phyloP scores from a whole-genome alignment of 169 alveolate species.

The Fabrea salina region DNA sequence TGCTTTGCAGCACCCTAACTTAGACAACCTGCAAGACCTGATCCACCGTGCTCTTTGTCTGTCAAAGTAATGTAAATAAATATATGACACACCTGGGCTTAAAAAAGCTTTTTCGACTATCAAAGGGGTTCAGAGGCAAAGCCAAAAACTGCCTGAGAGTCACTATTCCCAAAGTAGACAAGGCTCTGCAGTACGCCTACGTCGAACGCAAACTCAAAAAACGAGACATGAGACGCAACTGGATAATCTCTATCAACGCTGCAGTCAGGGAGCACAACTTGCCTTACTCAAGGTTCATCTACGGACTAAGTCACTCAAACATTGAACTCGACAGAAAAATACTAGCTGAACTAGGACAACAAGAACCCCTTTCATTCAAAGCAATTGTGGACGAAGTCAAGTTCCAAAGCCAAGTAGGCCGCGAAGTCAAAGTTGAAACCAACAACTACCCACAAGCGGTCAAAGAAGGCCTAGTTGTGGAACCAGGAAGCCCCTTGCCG shows the following conservation, averaged over 20 bases:
- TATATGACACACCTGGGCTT: conserved; percentile 56
- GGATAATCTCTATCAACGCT: conserved; percentile 67
- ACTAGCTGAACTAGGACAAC: conserved; percentile 53
- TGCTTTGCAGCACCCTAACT: too few species aligned
- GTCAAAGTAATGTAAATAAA: too few species aligned
- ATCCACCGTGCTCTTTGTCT: too few species aligned
- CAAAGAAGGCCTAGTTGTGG: not conserved
- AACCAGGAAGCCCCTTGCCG: conserved; percentile 1
- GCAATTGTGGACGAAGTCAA: conserved; percentile 66
- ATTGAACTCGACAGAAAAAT: conserved; percentile 68
- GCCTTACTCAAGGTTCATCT: conserved; percentile 53
- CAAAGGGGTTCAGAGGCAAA: conserved; percentile 71
- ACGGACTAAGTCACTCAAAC: conserved; percentile 60
- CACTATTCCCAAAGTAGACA: conserved; percentile 55
- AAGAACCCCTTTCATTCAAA: conserved; percentile 71
- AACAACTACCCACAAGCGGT: not conserved
- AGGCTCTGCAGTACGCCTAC: conserved; percentile 57
- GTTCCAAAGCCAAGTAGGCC: conserved; percentile 37
- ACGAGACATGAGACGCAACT: conserved; percentile 53
- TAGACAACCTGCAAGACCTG: too few species aligned
- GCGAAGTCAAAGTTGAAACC: conserved; percentile 24
- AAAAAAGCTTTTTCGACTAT: conserved; percentile 60
- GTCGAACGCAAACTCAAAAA: conserved; percentile 66
- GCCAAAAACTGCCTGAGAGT: conserved; percentile 50
- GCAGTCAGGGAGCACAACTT: conserved; percentile 67